Base-by-base conservation (phyloP, 208 protist genomes). In the Acanthamoeba lenticulata region DNA sequence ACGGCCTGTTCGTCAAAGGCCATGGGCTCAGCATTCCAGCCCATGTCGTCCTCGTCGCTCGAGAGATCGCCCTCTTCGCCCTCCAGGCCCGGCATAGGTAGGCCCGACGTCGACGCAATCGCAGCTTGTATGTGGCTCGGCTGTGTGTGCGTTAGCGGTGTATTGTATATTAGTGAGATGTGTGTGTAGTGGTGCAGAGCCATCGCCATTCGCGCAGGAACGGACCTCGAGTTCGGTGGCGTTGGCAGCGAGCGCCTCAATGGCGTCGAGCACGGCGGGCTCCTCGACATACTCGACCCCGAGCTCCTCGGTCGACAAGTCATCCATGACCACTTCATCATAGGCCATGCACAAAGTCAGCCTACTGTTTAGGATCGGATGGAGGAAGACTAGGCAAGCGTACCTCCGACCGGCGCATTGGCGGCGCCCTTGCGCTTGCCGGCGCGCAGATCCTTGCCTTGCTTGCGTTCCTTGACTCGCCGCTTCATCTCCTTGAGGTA, bases 401-500 rank as follows among this genome's bases (percentile, higher is more conserved):
- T 11, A 60, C 11, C 15, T 60, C 15, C 52, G 21, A 21, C 21
- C 52, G 21, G 11, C 11, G 15, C 52, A 60, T 60, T 60, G 52
- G 45, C 29, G 29, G 29, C 13, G 32, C 27, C 1, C n/a, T 91
- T 74, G 19, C 90, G 45, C 49, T 44, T 93, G 45, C 60, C 60
- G 67, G 44, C 60, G 32, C 38, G 6, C 27, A 77, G 32, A 21
- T 93, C 62, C 65, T 83, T 93, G 7, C 62, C 62, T 38, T 93
- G 11, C 69, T 83, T 93, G 24, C 90, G 40, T 44, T 77, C 90
- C 34, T 93, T 93, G 47, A 57, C 42, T 38, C 90, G 57, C 34
- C 90, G 60, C 38, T 93, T 93, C 90, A 93, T 93, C 44, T 93
- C 90, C 47, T 83, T 77, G 42, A 83, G 34, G 90, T 93, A 93